These are phyloP conservation scores for Andrographis paniculata DNA, from an alignment of 305 asterid genomes.

Conservation along the genomic window DNA sequence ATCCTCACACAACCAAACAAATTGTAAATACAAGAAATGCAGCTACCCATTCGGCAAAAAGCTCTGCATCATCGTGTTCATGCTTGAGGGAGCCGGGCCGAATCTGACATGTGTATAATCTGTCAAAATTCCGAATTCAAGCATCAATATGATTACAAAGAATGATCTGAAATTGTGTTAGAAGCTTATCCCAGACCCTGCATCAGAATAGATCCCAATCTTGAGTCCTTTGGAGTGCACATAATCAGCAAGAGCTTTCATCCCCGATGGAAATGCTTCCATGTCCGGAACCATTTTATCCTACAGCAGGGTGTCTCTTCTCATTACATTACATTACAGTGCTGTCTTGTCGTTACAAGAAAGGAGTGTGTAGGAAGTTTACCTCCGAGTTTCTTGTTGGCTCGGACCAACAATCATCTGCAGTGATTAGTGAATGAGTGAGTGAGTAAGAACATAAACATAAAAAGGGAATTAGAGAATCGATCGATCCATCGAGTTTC, in stretches of 20 bases:
- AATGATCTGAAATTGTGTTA: too few species aligned
- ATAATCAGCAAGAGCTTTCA: conserved; percentile 79
- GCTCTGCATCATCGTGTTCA: conserved; percentile 73
- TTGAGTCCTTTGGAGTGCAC: conserved; percentile 85
- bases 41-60: conserved; percentile 92
- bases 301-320: too few species aligned
- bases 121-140: conserved; percentile 13
- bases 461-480: conserved; percentile 8
- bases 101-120: conserved; percentile 80
- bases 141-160: too few species aligned
- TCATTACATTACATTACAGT: too few species aligned
- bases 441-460: not conserved
- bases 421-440: too few species aligned
- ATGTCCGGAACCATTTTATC: conserved; percentile 63
- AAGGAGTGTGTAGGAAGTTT: too few species aligned
- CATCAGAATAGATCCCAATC: conserved; percentile 93
- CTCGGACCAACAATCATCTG: conserved; percentile 98
- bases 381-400: conserved; percentile 52
- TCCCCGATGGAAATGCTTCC: conserved; percentile 75
- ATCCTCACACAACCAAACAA: conserved; percentile 7
- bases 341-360: too few species aligned
- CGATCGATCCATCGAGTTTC: conserved; percentile 8
- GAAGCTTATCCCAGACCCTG: conserved; percentile 53
- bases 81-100: conserved; percentile 90
- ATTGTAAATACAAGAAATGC: conserved; percentile 3